Percentiles rank a stretch among this genome's conserved stretches.
phyloP scores from a whole-genome alignment of 495 filamentous ascomycete genomes.

The Podospora tetraspora region DNA sequence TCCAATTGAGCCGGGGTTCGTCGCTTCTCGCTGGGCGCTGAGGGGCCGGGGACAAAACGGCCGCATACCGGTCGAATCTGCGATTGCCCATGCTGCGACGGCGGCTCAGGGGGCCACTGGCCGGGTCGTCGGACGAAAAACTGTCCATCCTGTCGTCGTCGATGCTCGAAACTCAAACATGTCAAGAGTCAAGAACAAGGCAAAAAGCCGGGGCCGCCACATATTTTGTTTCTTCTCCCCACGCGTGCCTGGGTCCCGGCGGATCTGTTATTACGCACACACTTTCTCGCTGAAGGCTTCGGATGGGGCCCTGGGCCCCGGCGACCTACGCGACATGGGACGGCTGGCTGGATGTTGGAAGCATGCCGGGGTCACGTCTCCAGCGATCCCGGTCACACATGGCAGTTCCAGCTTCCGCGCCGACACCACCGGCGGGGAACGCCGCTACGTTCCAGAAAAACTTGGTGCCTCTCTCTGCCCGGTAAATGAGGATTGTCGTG shows the following conservation, averaged over 20 bases:
- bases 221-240: constrained; percentile 17
- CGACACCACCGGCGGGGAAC: neutral
- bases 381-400: constrained; percentile 18
- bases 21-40: constrained; percentile 16
- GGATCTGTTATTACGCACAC: constrained; percentile 18
- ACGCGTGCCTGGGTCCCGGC: constrained; percentile 4
- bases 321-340: constrained; percentile 19
- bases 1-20: constrained; percentile 27
- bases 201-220: neutral
- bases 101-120: constrained; percentile 5
- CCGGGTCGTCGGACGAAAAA: constrained; percentile 11
- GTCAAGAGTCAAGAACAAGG: neutral
- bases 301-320: constrained; percentile 10
- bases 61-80: constrained; percentile 18
- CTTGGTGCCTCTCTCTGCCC: neutral
- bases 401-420: constrained; percentile 2
- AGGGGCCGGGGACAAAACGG: constrained; percentile 17
- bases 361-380: constrained; percentile 17
- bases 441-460: neutral
- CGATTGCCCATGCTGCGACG: constrained; percentile 18
- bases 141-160: constrained; percentile 2
- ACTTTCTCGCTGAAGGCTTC: constrained; percentile 17
- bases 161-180: neutral
- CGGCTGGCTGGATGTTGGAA: constrained; percentile 17
- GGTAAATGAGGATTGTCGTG: neutral